Conservation (phyloP, 371 early-diverging fungal species). For the Mucor piriformis region DNA sequence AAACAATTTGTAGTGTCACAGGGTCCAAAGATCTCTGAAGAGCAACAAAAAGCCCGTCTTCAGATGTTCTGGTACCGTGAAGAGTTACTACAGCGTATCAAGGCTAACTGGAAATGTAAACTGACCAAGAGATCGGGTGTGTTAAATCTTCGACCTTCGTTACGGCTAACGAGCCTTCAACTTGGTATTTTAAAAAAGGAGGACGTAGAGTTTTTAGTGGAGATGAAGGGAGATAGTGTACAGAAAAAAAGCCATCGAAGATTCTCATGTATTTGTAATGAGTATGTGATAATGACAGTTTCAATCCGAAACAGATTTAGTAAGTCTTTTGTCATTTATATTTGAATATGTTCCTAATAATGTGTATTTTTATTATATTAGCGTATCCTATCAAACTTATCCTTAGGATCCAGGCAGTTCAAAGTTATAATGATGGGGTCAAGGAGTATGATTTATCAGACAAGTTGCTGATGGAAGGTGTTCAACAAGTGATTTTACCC, state of each 20-base stretch:
- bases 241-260: conserved; percentile 31
- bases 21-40: conserved; percentile 43
- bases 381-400: conserved; percentile 59
- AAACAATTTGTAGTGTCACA: conserved; percentile 80
- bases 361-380: conserved; percentile 6
- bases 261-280: conserved; percentile 56
- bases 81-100: conserved; percentile 59
- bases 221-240: conserved; percentile 31
- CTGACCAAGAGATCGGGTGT: conserved; percentile 52
- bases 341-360: neutral
- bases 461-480: conserved; percentile 63
- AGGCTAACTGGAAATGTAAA: conserved; percentile 51
- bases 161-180: conserved; percentile 57
- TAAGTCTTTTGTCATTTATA: conserved; percentile 11
- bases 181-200: conserved; percentile 60
- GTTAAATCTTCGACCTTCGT: conserved; percentile 52
- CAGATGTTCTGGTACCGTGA: conserved; percentile 83
- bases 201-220: conserved; percentile 58
- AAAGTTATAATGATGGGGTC: conserved; percentile 63
- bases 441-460: conserved; percentile 67
- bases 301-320: conserved; percentile 55
- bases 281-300: conserved; percentile 55
- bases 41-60: conserved; percentile 60
- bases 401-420: conserved; percentile 67
- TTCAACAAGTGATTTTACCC: conserved; percentile 59